Base-by-base conservation (phyloP, 2,329 filamentous ascomycete genomes). In the Endocalyx cinctus region DNA sequence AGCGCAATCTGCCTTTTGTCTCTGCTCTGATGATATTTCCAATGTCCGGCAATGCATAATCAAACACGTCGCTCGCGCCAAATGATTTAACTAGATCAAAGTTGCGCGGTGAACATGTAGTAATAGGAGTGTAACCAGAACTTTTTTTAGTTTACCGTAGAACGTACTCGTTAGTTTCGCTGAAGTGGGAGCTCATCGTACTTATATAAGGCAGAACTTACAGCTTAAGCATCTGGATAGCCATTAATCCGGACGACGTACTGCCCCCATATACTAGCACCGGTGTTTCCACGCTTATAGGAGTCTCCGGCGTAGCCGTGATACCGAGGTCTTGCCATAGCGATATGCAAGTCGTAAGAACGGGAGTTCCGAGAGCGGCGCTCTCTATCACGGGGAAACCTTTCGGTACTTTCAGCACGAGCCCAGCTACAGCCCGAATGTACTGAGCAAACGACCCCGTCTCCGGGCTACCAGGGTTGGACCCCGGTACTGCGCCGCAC, bases 261-360 rank as follows among this genome's bases (percentile, higher is more conserved):
- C 52, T 57, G 2, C 67, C 71, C 3, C 69, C 70, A 20, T 57
- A 62, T 4, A 74, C 62, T 0, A 74, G 46, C 0, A 74, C n/a
- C 53, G 27, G 36, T 35, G n/a, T 31, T 28, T 12, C 28, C 19
- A n/a, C 33, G 26, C 16, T 29, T 12, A 16, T 29, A 29, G 10
- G 31, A 5, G 41, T 36, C 35, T 4, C 27, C 17, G 34, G 20
- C 14, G 34, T n/a, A 13, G 35, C 31, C 0, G 32, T 25, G 3
- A 31, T 29, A 19, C 42, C 42, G 25, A 41, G 33, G 37, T n/a
- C 45, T 38, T 8, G 42, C 39, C 16, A 33, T 33, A 7, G 54
- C 47, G 11, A 63, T 34, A n/a, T 47, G 39, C 14, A 60, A 38
- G 17, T 38, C 38, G 55, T 57, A 10, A 39, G 41, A 28, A 56